Percentiles rank a stretch among this genome's conserved stretches.
Evolutionary conservation across 441 rosid genomes (phyloP).

Genomic region (Mallotus repandus): DNA sequence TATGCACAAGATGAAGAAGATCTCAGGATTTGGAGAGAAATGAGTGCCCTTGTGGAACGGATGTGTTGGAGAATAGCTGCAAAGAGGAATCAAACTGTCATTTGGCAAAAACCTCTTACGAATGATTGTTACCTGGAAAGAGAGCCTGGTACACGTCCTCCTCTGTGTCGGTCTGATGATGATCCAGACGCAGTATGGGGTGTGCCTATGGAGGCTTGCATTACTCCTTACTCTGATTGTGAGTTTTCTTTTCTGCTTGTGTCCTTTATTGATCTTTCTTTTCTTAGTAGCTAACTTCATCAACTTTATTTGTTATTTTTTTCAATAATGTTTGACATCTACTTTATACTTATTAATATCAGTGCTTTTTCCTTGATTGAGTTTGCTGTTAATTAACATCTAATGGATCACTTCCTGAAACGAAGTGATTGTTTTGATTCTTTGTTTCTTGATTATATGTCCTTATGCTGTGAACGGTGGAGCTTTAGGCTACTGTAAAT

Average conservation of each 20-base stretch:
- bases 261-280: neutral
- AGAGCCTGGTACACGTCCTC: conserved; percentile 87
- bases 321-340: neutral
- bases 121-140: conserved; percentile 89
- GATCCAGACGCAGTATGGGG: conserved; percentile 90
- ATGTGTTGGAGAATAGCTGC: conserved; percentile 98
- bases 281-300: neutral
- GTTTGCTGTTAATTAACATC: neutral
- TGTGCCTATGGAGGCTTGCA: conserved; percentile 92
- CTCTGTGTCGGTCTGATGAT: conserved; percentile 77
- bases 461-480: neutral
- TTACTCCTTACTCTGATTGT: conserved; percentile 87
- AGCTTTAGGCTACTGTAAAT: neutral
- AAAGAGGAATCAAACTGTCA: conserved; percentile 90
- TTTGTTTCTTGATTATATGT: neutral
- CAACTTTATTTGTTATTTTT: neutral
- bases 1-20: conserved; percentile 97
- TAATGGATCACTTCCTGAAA: neutral
- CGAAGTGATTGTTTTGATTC: neutral
- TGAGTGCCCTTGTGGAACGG: conserved; percentile 85
- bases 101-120: conserved; percentile 95
- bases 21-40: conserved; percentile 87
- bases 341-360: neutral
- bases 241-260: conserved; percentile 34
- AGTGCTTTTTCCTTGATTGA: neutral